phyloP scores from a whole-genome alignment of 257 asterid species.

The Petunia secreta region DNA sequence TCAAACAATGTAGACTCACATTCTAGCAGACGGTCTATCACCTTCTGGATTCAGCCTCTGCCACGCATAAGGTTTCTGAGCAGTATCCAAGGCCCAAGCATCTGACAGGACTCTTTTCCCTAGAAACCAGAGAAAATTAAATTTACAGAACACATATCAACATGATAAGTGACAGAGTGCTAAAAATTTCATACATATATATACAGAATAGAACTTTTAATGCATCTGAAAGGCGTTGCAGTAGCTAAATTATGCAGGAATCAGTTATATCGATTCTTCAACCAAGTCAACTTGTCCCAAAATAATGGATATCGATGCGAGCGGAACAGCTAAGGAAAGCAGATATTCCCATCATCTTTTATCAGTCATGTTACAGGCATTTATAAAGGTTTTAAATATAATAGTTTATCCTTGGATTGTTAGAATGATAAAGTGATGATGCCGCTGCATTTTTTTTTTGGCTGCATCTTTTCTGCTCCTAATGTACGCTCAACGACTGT shows the following conservation, averaged over 20 bases:
- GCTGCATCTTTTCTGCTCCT: neutral
- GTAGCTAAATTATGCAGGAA: neutral
- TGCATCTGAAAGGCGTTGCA: slow-evolving; percentile 18
- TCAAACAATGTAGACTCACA: slow-evolving; percentile 58
- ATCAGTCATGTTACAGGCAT: slow-evolving; percentile 13
- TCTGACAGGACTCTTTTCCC: slow-evolving; percentile 95
- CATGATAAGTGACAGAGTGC: neutral
- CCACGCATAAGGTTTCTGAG: slow-evolving; percentile 98
- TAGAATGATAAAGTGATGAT: slow-evolving; percentile 8
- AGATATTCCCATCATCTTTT: neutral
- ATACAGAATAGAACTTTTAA: slow-evolving; percentile 11
- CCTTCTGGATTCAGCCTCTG: slow-evolving; percentile 97
- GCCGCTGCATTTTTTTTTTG: slow-evolving; percentile 8
- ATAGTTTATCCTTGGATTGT: neutral
- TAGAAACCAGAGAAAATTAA: slow-evolving; percentile 36
- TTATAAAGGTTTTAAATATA: neutral
- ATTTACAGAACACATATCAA: neutral
- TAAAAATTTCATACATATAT: slow-evolving; percentile 12
- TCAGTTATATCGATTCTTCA: neutral
- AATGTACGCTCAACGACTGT: slow-evolving; percentile 7
- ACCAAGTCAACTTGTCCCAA: neutral
- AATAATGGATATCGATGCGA: neutral
- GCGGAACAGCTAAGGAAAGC: neutral
- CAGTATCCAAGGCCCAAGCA: slow-evolving; percentile 99
- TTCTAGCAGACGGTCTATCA: slow-evolving; percentile 91